phyloP scores from a whole-genome alignment of 2,329 filamentous ascomycete genomes.

The Fusarium ramigenum region DNA sequence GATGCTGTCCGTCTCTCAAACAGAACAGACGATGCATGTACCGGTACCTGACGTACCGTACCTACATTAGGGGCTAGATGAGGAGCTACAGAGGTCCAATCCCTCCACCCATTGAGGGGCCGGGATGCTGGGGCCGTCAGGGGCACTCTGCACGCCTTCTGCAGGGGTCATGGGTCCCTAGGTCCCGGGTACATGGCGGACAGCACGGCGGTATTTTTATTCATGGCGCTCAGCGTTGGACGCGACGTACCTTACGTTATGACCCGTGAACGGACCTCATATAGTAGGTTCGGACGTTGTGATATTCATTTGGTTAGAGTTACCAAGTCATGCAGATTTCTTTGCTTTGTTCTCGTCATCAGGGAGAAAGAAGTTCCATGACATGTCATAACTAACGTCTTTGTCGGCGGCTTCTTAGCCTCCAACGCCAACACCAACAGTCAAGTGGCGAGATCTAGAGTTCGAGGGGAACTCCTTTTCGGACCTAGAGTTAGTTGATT shows the following conservation, averaged over 20 bases:
- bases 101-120: conserved; percentile 12
- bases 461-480: conserved; percentile 17
- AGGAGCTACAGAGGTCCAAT: conserved; percentile 30
- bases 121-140: conserved; percentile 33
- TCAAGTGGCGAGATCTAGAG: neutral
- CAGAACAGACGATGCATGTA: conserved; percentile 1
- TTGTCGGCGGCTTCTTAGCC: neutral
- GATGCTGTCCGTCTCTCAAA: neutral
- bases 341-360: conserved; percentile 18
- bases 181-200: conserved; percentile 20
- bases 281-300: conserved; percentile 4
- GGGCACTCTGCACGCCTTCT: conserved; percentile 33
- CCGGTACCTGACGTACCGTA: conserved; percentile 17
- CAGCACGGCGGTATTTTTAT: conserved; percentile 3
- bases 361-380: neutral
- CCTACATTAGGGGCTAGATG: conserved; percentile 39
- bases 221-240: conserved; percentile 1
- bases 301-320: conserved; percentile 12
- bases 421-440: neutral
- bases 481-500: neutral
- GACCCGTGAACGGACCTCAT: neutral
- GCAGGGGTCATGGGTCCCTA: conserved; percentile 24
- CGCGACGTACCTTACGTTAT: neutral
- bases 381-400: conserved; percentile 16
- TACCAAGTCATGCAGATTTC: neutral